These are phyloP conservation scores for Thuja plicata DNA, from an alignment of 83 land plant genomes.

Conservation along the genomic window DNA sequence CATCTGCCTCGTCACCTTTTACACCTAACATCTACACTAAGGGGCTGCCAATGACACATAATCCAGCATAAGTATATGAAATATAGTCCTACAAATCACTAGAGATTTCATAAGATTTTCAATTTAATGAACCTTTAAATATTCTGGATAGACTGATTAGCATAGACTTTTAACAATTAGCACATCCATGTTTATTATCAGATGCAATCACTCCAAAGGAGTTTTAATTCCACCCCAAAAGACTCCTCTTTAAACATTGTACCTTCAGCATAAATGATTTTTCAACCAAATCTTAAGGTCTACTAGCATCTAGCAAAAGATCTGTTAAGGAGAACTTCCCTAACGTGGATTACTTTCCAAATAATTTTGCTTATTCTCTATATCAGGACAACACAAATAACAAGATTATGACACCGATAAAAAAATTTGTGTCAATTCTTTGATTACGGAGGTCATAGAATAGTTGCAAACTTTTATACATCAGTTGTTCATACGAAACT, in stretches of 20 bases:
- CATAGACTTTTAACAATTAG: neutral
- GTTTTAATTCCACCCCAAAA: neutral
- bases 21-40: too few species aligned
- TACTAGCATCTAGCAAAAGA: neutral
- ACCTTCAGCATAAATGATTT: neutral
- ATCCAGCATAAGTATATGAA: too few species aligned
- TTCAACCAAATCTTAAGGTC: neutral
- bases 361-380: neutral
- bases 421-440: neutral
- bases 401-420: neutral
- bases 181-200: neutral
- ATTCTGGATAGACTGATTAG: too few species aligned
- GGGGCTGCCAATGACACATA: too few species aligned
- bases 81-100: too few species aligned
- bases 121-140: too few species aligned
- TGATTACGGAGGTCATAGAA: neutral
- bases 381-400: neutral
- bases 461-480: neutral
- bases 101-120: too few species aligned
- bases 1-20: too few species aligned
- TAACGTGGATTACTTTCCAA: neutral
- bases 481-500: neutral
- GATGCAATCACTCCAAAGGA: too few species aligned
- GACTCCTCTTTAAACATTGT: neutral
- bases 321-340: neutral